Conservation (phyloP, 2,329 filamentous ascomycete species). For the Colletotrichum sp. region DNA sequence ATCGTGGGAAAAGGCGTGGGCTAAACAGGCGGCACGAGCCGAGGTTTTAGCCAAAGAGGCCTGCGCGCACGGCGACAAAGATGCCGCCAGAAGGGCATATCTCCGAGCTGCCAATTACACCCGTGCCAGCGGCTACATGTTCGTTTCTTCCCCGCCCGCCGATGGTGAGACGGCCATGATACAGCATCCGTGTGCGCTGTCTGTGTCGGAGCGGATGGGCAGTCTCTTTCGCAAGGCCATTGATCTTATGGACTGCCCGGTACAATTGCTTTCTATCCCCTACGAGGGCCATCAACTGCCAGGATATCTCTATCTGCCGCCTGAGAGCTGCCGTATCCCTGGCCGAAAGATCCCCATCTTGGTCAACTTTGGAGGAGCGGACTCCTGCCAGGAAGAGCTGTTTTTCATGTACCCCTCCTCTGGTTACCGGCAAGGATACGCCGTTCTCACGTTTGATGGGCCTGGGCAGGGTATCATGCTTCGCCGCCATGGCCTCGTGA, state of each 20-base stretch:
- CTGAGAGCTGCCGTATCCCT: conserved; percentile 6
- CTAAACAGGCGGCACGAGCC: conserved; percentile 31
- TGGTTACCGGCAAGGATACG: conserved; percentile 41
- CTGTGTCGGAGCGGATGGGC: conserved; percentile 30
- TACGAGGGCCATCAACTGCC: conserved; percentile 39
- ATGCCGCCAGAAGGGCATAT: conserved; percentile 37
- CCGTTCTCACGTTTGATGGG: conserved; percentile 48
- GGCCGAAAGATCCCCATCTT: conserved; percentile 37
- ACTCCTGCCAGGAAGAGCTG: conserved; percentile 45
- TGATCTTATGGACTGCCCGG: conserved; percentile 30
- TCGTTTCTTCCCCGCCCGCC: neutral
- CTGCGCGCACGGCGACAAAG: conserved; percentile 29
- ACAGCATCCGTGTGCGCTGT: neutral
- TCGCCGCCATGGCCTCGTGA: conserved; percentile 26
- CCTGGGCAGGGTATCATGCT: conserved; percentile 49
- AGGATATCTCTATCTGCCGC: conserved; percentile 41
- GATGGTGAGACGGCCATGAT: neutral
- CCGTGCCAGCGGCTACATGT: conserved; percentile 40
- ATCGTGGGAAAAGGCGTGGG: conserved; percentile 43
- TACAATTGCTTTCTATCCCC: conserved; percentile 39
- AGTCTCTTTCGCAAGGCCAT: conserved; percentile 31
- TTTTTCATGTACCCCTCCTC: conserved; percentile 35
- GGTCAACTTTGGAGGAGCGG: conserved; percentile 38
- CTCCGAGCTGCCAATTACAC: conserved; percentile 46
- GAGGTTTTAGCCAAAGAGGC: conserved; percentile 40